These are phyloP conservation scores for Jimgerdemannia flammicorona DNA, from an alignment of 192 early-diverging fungal genomes.

Conservation along the genomic window DNA sequence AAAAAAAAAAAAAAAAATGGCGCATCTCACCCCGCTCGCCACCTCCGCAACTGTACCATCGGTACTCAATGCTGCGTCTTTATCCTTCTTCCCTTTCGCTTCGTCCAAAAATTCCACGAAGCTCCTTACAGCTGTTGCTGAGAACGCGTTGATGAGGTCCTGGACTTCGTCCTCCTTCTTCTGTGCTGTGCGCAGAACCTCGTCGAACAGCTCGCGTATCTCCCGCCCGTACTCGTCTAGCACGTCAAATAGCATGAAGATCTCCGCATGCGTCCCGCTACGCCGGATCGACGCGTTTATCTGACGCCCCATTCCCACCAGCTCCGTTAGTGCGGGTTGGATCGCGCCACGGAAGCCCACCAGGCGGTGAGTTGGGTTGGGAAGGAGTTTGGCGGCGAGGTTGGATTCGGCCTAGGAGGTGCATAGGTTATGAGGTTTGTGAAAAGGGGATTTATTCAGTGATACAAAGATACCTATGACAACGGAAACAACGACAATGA, in stretches of 20 bases:
- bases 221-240: slow-evolving; percentile 42
- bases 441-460: not conserved
- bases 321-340: slow-evolving; percentile 39
- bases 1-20: no score
- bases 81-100: slow-evolving; percentile 55
- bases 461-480: no score
- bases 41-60: slow-evolving; percentile 87
- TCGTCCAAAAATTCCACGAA: slow-evolving; percentile 71
- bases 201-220: slow-evolving; percentile 32
- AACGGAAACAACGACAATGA: no score
- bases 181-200: slow-evolving; percentile 31
- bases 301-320: slow-evolving; percentile 47
- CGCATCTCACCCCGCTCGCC: slow-evolving; percentile 62
- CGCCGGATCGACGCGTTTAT: slow-evolving; percentile 50
- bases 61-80: slow-evolving; percentile 45
- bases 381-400: slow-evolving; percentile 53
- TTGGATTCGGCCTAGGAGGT: slow-evolving; percentile 56
- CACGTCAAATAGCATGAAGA: slow-evolving; percentile 70
- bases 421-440: not conserved
- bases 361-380: slow-evolving; percentile 40
- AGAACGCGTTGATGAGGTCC: slow-evolving; percentile 33
- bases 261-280: slow-evolving; percentile 42
- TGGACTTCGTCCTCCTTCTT: slow-evolving; percentile 6
- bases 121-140: slow-evolving; percentile 45
- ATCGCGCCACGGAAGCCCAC: slow-evolving; percentile 44